A percentile compares a stretch with the other conserved stretches of the same genome.
phyloP scores from a whole-genome alignment of 169 alveolate species.

The Plasmodium cynomolgi region DNA sequence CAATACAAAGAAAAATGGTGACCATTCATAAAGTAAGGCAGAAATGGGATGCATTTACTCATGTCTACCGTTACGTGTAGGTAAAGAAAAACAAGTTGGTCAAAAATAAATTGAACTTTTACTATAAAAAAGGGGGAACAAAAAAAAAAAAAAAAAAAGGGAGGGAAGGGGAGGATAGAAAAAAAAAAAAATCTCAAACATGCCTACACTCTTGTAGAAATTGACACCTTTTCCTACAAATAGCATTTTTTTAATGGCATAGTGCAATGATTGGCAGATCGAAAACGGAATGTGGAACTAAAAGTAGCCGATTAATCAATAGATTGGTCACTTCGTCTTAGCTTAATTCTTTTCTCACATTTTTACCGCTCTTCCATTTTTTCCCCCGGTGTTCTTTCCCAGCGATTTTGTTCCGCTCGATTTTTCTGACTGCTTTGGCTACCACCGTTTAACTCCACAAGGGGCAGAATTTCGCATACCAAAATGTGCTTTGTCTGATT shows the following conservation, averaged over 20 bases:
- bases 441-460: background rate
- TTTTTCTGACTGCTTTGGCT: background rate
- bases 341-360: background rate
- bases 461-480: background rate
- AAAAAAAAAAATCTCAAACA: background rate
- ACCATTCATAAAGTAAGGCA: background rate
- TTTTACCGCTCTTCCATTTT: background rate
- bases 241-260: background rate
- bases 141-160: background rate
- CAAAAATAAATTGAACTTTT: background rate
- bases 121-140: background rate
- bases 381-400: background rate
- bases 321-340: background rate
- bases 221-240: background rate
- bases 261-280: constrained; percentile 1
- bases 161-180: background rate
- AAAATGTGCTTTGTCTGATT: background rate
- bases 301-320: background rate
- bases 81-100: background rate
- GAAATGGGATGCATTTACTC: background rate
- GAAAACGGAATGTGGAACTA: background rate
- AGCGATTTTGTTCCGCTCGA: background rate
- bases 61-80: background rate
- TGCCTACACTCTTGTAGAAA: background rate
- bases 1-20: background rate